Evolutionary conservation across 2,329 filamentous ascomycete species (phyloP), one percentile per base, ranked within the genome.

Genomic region (Ramularia endophylla): DNA sequence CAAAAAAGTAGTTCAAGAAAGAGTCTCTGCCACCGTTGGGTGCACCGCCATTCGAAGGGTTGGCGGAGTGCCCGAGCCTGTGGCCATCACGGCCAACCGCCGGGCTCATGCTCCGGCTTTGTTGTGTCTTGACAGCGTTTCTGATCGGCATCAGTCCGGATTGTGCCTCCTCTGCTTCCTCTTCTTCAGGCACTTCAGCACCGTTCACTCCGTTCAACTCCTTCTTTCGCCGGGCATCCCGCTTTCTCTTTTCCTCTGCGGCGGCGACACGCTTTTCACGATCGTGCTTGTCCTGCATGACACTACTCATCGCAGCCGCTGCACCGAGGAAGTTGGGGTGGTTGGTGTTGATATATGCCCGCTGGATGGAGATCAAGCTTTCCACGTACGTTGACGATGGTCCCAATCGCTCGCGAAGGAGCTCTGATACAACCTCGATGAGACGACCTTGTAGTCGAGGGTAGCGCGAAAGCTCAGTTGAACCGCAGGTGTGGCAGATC

Each of bases 261-360:
- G 87, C 72, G 30, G 85, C 66, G 28, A 75, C 78, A 64, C 87
- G 89, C 65, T 87, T 83, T 66, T 98, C 90, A 54, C 88, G 83
- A 53, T 98, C 92, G 63, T 97, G 88, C 68, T 92, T 95, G 61
- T 85, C 90, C 60, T 80, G 86, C 47, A 98, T 94, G 34, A 98
- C 90, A 35, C 92, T 88, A 53, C 87, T 90, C 92, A 98, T 98
- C 48, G 92, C 92, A 27, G 89, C 90, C 16, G 92, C 90, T 12
- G 92, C 92, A 32, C 92, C 92, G 12, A 97, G 78, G 71, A 98
- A 98, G 66, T 98, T 98, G 36, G 92, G 92, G 63, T 98, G 92
- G 60, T 98, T 98, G 30, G 92, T 98, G 71, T 98, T 98, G 69
- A 98, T 97, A 67, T 98, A 98, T 15, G 92, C 92, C 53, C 92